Evolutionary conservation across 495 filamentous ascomycete genomes (phyloP).

Genomic region (Pyronema omphalodes): DNA sequence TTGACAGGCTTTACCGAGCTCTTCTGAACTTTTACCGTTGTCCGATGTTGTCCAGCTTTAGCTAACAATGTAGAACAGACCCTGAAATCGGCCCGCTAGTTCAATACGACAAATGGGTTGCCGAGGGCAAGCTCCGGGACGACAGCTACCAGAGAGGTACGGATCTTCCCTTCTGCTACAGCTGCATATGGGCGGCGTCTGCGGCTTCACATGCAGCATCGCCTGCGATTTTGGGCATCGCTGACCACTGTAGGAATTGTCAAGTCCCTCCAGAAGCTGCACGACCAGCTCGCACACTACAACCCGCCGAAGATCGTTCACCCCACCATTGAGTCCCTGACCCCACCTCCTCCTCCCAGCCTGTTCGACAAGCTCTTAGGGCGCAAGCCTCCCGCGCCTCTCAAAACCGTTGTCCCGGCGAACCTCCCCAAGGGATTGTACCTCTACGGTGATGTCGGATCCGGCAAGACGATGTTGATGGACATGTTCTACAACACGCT

Average conservation of each 20-base stretch:
- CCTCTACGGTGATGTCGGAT: constrained; percentile 92
- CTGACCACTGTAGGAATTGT: constrained; percentile 46
- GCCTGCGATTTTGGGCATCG: background rate
- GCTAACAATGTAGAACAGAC: background rate
- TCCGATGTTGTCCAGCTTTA: no score
- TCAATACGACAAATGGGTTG: constrained; percentile 72
- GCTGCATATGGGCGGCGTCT: no score
- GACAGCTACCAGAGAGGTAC: constrained; percentile 79
- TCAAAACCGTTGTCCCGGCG: constrained; percentile 39
- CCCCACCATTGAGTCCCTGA: constrained; percentile 55
- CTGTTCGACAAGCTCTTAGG: constrained; percentile 56
- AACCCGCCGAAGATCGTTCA: constrained; percentile 51
- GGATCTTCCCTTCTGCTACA: background rate
- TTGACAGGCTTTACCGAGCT: background rate
- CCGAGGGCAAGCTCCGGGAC: constrained; percentile 50
- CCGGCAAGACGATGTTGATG: constrained; percentile 99
- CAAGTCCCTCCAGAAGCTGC: constrained; percentile 69
- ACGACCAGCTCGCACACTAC: constrained; percentile 65
- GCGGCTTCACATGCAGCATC: background rate
- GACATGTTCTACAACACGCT: constrained; percentile 95
- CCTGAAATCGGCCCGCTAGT: constrained; percentile 46
- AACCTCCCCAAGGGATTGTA: constrained; percentile 77
- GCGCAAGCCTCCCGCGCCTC: constrained; percentile 25
- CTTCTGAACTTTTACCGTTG: no score
- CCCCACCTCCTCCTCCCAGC: constrained; percentile 23